Percentiles rank a stretch among this genome's conserved stretches.
Evolutionary conservation across 169 alveolate genomes (phyloP).

Genomic region (Eimeria falciformis): DNA sequence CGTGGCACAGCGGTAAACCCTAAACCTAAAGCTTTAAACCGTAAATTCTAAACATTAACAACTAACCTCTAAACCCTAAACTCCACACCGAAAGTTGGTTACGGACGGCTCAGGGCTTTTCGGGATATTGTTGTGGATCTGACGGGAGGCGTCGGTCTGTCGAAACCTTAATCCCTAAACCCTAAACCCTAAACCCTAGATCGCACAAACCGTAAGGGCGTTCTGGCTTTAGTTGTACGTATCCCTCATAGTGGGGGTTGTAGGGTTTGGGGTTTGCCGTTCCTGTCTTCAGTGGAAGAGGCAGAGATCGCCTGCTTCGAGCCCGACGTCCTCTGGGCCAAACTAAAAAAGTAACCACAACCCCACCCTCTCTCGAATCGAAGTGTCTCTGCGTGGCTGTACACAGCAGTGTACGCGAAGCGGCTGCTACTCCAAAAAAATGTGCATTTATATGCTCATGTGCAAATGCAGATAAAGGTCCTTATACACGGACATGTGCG

Average conservation of each 20-base stretch:
- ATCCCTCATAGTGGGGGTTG: no score
- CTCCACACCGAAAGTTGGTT: not conserved
- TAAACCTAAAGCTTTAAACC: not conserved
- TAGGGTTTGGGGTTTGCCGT: no score
- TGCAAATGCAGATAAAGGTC: not conserved
- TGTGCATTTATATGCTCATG: not conserved
- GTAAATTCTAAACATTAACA: not conserved
- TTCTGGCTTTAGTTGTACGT: no score
- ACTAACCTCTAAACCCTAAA: not conserved
- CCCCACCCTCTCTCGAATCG: no score
- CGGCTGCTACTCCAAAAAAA: not conserved
- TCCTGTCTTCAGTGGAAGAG: constrained; percentile 42
- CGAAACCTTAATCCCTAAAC: not conserved
- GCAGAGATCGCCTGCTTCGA: constrained; percentile 35
- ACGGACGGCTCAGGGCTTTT: constrained; percentile 19
- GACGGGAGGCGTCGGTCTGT: constrained; percentile 73
- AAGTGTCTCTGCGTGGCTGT: not conserved
- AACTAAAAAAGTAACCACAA: constrained; percentile 34
- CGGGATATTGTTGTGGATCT: constrained; percentile 69
- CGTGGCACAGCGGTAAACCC: constrained; percentile 55
- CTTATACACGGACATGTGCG: not conserved
- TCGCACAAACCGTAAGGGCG: no score
- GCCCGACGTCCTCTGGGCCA: constrained; percentile 49
- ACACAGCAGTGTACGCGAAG: no score
- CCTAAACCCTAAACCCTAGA: no score